Base-by-base conservation (phyloP, 2,329 filamentous ascomycete genomes). In the Rutstroemia sydowiana region DNA sequence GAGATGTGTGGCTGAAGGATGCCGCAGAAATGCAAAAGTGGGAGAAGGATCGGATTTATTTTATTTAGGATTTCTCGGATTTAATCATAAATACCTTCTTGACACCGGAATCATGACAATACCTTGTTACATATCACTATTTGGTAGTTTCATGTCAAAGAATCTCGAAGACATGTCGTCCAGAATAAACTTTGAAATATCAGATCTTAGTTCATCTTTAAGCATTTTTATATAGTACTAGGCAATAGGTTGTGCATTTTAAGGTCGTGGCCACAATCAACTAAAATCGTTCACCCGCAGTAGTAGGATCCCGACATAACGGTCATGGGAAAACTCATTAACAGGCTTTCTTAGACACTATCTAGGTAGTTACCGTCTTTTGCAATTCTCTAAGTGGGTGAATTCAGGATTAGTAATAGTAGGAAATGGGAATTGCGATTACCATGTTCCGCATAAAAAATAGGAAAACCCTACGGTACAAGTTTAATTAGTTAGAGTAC, bases 201-300 rank as follows among this genome's bases (percentile, higher is more conserved):
- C 20, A 51, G 48, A 51, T 51, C 42, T 51, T 51, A 51, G 48
- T 45, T 31, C 41, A 36, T 43, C n/a, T 21, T 45, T 51, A 51
- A 50, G 40, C 39, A 45, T 50, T 41, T 14, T 41, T n/a, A n/a
- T n/a, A 9, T 41, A 34, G 48, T 36, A 45, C 48, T 50, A 39
- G 45, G 26, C 45, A 51, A 34, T 37, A 40, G 37, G 32, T 39
- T 45, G 41, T 51, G 48, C 48, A 45, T 43, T 31, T 45, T 40
- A 40, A 39, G 28, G 48, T 51, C 48, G 32, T 51, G 41, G 48
- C 48, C 39, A 45, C n/a, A 28, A 41, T 37, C 26, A 11, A 51
- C 48, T 51, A 51, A 51, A 51, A 51, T 51, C 32, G 48, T 51
- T 45, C 41, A 51, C 48, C 48, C 48, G 48, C 48, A 51, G 48